Conservation (phyloP, 495 filamentous ascomycete genomes). For the Penicillium mononematosum region DNA sequence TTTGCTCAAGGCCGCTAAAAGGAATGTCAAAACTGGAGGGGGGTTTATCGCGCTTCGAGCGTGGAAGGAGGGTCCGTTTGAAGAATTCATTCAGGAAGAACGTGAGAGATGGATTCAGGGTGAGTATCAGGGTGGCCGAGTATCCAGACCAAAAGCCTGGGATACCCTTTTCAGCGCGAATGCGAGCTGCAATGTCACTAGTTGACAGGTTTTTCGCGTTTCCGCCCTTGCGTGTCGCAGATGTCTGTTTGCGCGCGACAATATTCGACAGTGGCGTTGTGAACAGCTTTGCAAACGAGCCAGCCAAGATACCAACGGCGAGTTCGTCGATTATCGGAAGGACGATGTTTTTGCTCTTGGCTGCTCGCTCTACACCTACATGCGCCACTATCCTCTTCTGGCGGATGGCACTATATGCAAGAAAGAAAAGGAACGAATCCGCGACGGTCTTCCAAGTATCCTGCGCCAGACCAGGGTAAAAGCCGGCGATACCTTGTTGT, state of each 20-base stretch:
- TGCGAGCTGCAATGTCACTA: constrained; percentile 60
- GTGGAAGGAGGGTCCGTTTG: constrained; percentile 56
- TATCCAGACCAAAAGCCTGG: constrained; percentile 89
- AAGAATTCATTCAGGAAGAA: constrained; percentile 77
- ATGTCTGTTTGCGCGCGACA: constrained; percentile 77
- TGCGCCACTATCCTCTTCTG: constrained; percentile 54
- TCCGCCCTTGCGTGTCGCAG: constrained; percentile 43
- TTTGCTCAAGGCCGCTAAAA: constrained; percentile 81
- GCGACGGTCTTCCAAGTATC: constrained; percentile 72
- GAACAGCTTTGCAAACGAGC: constrained; percentile 72
- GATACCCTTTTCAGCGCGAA: constrained; percentile 69
- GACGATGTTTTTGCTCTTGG: constrained; percentile 42
- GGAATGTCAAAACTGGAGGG: constrained; percentile 56
- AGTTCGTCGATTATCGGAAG: constrained; percentile 73
- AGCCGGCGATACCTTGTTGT: constrained; percentile 63
- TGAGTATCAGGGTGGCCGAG: constrained; percentile 73
- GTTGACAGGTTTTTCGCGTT: constrained; percentile 29
- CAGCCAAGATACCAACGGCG: constrained; percentile 71
- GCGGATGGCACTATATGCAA: constrained; percentile 73
- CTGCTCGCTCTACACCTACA: constrained; percentile 31
- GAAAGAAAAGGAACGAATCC: constrained; percentile 82
- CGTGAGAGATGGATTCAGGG: constrained; percentile 83
- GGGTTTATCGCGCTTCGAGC: constrained; percentile 52
- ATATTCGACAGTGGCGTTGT: constrained; percentile 84
- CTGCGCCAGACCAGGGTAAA: constrained; percentile 72